Conservation (phyloP, 306 rosid species). For the Gynostemma pentaphyllum region DNA sequence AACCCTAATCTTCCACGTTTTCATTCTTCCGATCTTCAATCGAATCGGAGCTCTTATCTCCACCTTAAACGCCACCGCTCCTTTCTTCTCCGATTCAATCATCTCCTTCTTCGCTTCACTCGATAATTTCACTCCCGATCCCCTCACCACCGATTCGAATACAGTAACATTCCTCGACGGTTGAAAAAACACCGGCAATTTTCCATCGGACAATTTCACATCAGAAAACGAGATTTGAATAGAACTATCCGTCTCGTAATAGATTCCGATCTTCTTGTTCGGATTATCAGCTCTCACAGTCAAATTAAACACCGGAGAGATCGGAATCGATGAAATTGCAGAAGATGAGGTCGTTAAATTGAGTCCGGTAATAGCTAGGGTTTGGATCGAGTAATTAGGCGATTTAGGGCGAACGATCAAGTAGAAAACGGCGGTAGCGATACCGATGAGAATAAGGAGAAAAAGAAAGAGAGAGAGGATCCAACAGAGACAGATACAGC, state of each 20-base stretch:
- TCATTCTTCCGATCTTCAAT: slow-evolving; percentile 48
- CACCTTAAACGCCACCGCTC: slow-evolving; percentile 38
- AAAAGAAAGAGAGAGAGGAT: slow-evolving; percentile 17
- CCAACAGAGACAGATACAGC: slow-evolving; percentile 42
- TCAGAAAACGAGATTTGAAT: slow-evolving; percentile 26
- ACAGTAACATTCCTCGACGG: slow-evolving; percentile 48
- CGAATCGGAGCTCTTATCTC: slow-evolving; percentile 42
- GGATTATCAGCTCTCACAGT: slow-evolving; percentile 44
- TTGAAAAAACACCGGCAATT: slow-evolving; percentile 56
- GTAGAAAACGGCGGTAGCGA: slow-evolving; percentile 42
- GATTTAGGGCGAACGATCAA: slow-evolving; percentile 48
- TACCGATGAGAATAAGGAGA: slow-evolving; percentile 27
- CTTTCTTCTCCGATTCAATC: slow-evolving; percentile 18
- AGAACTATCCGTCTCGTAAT: slow-evolving; percentile 39
- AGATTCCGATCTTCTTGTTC: slow-evolving; percentile 58
- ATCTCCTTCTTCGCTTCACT: slow-evolving; percentile 15
- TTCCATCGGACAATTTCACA: slow-evolving; percentile 36
- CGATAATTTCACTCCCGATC: slow-evolving; percentile 25
- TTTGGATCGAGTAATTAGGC: slow-evolving; percentile 41
- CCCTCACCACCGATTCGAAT: slow-evolving; percentile 31
- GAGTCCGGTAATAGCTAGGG: slow-evolving; percentile 31
- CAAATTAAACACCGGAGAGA: slow-evolving; percentile 42
- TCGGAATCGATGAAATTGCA: slow-evolving; percentile 3
- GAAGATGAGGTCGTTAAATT: slow-evolving; percentile 26
- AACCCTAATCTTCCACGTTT: slow-evolving; percentile 54